Evolutionary conservation across 495 filamentous ascomycete genomes (phyloP), one percentile per base, ranked within the genome.

Genomic region (Neurospora discreta): DNA sequence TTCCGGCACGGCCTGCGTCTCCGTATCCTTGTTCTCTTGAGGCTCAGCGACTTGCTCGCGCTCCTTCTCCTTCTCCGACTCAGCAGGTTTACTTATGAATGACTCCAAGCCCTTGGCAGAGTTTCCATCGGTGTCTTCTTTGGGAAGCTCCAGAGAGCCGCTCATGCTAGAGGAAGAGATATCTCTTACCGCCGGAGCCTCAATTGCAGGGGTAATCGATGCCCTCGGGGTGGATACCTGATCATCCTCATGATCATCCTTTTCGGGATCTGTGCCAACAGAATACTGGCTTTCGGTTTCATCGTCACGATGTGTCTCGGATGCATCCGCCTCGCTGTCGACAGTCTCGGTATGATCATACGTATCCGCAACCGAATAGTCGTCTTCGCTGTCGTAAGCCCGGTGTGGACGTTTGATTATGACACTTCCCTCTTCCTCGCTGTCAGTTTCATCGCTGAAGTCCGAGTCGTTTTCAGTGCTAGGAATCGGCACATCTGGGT

Each of bases 401-500:
- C 84, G 85, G 75, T 93, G 88, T 33, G 52, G 52, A 42, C 87
- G 84, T 74, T 92, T 94, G 74, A 93, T 88, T 39, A 90, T 81
- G 42, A 92, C 87, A 74, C 88, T 90, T 20, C 86, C 86, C 42
- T 78, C 76, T 7, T 81, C 82, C 2, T 85, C 82, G 68, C 77
- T 77, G 58, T 88, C 86, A 68, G 86, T 79, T n/a, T 86, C 83
- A 68, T 89, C 85, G 69, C 84, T 83, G 30, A 85, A 78, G 4
- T 76, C 69, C 23, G 84, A 79, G 26, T 84, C 81, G 75, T 81
- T 79, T 75, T 92, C 87, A 43, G 90, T 87, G 69, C 91, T 94
- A 30, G 92, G 93, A 76, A 98, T 91, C 0, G 94, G 91, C 69
- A 92, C 85, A 79, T 97, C 94, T 1, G 93, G 94, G 79, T 97